Evolutionary conservation across 2,329 filamentous ascomycete species (phyloP), one percentile per base, ranked within the genome.

Genomic region (Gaeumannomyces sp.): DNA sequence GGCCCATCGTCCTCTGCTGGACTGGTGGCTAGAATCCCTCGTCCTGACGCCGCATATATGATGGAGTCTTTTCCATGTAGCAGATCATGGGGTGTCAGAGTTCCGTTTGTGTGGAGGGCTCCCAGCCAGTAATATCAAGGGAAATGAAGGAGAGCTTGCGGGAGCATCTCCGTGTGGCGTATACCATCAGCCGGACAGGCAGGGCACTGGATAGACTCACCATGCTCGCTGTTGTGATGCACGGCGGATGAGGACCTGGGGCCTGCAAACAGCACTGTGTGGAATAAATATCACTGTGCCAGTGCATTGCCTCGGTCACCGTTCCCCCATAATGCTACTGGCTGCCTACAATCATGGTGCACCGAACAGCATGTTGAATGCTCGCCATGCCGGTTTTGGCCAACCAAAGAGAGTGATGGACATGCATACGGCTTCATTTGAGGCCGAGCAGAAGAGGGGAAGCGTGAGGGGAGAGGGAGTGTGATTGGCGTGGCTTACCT

Each of bases 151-250:
- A n/a, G 19, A 6, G 33, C 28, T 63, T 38, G 59, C 10, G 19
- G 45, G 45, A 22, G 57, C 22, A 59, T n/a, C n/a, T 59, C 25
- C 7, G 4, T 59, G 25, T 29, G 28, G 25, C 19, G 14, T 59
- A 3, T 14, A 16, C 11, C 7, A 22, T 59, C 57, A 10, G 22
- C 4, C 22, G 22, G 22, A 50, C 45, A 22, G 45, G 45, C 19
- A 5, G 45, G 1, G 45, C 2, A 38, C n/a, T 1, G 22, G 4
- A 50, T 53, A n/a, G 38, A 68, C 78, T 70, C 71, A 86, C 85
- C 85, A 80, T 91, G 86, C 71, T 87, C 83, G 64, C 87, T 88
- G 70, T 91, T 87, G 70, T 92, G 89, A 68, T 89, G 87, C 28
- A 92, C 79, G 7, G 84, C 82, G 0, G 86, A 87, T 2, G 81